Evolutionary conservation across 176 grass and related monocot species (phyloP).

Genomic region (Bolboschoenus planiculmis): DNA sequence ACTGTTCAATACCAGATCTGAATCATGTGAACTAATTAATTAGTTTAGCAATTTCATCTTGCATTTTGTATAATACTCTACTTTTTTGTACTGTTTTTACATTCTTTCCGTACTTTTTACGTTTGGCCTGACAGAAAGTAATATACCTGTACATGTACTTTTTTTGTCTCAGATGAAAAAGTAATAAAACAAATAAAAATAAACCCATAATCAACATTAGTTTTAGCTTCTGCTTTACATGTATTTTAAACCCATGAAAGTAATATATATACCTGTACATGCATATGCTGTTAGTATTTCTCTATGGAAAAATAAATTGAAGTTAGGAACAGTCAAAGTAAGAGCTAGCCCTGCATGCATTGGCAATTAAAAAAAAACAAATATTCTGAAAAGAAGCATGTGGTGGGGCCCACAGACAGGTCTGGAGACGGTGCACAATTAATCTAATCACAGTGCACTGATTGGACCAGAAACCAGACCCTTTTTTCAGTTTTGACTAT

Average conservation of each 20-base stretch:
- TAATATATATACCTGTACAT: not conserved
- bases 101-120: not conserved
- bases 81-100: not conserved
- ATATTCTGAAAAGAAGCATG: not conserved
- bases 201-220: not conserved
- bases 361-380: not conserved
- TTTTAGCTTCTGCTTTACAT: not conserved
- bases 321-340: not conserved
- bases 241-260: no score
- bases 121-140: no score
- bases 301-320: not conserved
- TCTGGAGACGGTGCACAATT: not conserved
- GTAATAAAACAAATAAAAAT: no score
- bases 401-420: not conserved
- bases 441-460: not conserved
- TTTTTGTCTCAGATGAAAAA: not conserved
- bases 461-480: not conserved
- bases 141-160: not conserved
- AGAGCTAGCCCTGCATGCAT: not conserved
- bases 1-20: not conserved
- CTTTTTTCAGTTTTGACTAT: conserved; percentile 4
- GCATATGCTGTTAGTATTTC: no score
- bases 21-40: not conserved
- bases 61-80: not conserved
- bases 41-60: not conserved